Evolutionary conservation across 1,284 basidiomycete genomes (phyloP).

Genomic region (Erythrobasidium hasegawianum): DNA sequence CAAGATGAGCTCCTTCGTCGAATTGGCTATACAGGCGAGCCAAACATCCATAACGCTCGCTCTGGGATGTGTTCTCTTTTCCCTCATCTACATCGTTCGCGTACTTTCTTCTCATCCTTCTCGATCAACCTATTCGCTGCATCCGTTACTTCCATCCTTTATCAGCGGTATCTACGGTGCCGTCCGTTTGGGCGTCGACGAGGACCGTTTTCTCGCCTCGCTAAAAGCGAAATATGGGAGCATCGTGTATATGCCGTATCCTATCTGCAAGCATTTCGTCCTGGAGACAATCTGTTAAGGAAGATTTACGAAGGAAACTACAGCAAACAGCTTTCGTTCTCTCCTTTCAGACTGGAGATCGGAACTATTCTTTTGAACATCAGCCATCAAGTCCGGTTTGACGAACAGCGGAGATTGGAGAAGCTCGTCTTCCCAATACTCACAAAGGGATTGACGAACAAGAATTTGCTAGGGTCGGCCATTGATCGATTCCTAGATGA

Average conservation of each 20-base stretch:
- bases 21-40: no score
- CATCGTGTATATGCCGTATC: slow-evolving; percentile 39
- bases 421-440: slow-evolving; percentile 36
- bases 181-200: slow-evolving; percentile 36
- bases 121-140: slow-evolving; percentile 14
- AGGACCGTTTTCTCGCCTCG: slow-evolving; percentile 34
- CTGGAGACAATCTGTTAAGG: no score
- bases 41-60: no score
- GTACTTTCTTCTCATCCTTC: not conserved
- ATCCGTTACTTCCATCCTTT: slow-evolving; percentile 17
- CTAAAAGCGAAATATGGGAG: slow-evolving; percentile 26
- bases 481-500: slow-evolving; percentile 32
- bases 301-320: slow-evolving; percentile 34
- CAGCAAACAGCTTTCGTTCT: slow-evolving; percentile 35
- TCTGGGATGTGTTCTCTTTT: no score
- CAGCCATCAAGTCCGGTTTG: slow-evolving; percentile 7
- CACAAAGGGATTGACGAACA: slow-evolving; percentile 31
- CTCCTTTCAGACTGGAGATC: slow-evolving; percentile 38
- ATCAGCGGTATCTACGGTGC: slow-evolving; percentile 24
- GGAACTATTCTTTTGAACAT: slow-evolving; percentile 32
- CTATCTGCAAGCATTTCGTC: slow-evolving; percentile 37
- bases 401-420: slow-evolving; percentile 11
- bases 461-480: slow-evolving; percentile 17
- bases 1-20: no score
- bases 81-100: no score